Percentiles rank a stretch among this genome's conserved stretches.
Conservation (phyloP, 1,139 yeast species). For the Suhomyces wounanorum region DNA sequence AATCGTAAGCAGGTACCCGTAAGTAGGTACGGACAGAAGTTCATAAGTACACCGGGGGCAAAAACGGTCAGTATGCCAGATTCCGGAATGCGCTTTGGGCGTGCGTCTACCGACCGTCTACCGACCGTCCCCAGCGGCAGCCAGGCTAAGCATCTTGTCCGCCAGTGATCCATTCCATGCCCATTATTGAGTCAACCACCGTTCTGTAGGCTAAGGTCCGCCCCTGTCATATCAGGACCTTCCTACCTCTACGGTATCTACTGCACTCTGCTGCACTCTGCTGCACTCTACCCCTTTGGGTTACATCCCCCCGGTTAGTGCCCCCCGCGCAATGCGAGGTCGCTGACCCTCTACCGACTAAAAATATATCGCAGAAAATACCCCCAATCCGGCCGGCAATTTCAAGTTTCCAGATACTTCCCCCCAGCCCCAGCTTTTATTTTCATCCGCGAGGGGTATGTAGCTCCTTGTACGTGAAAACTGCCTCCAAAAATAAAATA, state of each 20-base stretch:
- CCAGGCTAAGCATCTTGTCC: too few relatives aligned
- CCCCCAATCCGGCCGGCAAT: slow-evolving; percentile 9
- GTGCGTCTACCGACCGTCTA: too few relatives aligned
- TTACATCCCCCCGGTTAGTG: background rate
- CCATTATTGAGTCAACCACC: too few relatives aligned
- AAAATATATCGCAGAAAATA: slow-evolving; percentile 1
- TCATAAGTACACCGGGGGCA: too few relatives aligned
- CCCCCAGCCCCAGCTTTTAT: background rate
- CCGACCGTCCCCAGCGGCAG: too few relatives aligned
- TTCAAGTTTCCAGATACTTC: slow-evolving; percentile 9
- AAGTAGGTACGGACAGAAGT: too few relatives aligned
- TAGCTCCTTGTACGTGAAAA: slow-evolving; percentile 1
- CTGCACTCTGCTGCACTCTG: background rate
- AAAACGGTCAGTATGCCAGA: too few relatives aligned
- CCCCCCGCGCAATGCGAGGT: slow-evolving; percentile 4
- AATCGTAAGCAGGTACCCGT: too few relatives aligned
- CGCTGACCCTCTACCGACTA: slow-evolving; percentile 5
- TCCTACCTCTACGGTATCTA: background rate
- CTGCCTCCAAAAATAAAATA: background rate
- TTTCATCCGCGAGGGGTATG: slow-evolving; percentile 4
- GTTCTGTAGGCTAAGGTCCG: too few relatives aligned
- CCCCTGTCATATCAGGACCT: background rate
- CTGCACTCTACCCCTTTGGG: background rate
- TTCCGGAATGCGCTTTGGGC: too few relatives aligned
- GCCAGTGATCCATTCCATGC: too few relatives aligned